These are phyloP conservation scores for Allium fistulosum DNA, from an alignment of 106 monocot genomes.

Conservation along the genomic window DNA sequence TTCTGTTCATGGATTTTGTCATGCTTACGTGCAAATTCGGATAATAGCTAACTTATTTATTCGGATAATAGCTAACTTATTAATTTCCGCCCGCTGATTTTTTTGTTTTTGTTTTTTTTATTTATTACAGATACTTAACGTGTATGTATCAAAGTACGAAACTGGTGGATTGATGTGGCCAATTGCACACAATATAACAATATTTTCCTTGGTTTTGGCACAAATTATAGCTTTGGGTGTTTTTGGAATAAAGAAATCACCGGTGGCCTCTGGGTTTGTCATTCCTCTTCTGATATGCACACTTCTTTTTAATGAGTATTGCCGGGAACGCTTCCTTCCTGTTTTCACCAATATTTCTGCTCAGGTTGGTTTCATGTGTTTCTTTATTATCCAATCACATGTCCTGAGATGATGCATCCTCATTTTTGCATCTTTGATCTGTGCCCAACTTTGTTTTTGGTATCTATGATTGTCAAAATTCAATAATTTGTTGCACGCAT, in stretches of 20 bases:
- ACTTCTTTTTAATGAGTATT: conserved; percentile 89
- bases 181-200: conserved; percentile 77
- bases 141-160: conserved; percentile 76
- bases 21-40: too few species aligned
- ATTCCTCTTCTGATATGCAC: conserved; percentile 79
- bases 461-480: too few species aligned
- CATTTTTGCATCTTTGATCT: neutral
- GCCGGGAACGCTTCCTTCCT: conserved; percentile 67
- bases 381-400: neutral
- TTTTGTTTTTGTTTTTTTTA: neutral
- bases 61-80: too few species aligned
- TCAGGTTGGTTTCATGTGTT: conserved; percentile 33
- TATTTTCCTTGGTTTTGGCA: conserved; percentile 80
- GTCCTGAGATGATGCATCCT: neutral
- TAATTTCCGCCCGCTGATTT: too few species aligned
- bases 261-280: conserved; percentile 55
- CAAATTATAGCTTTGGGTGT: conserved; percentile 90
- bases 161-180: conserved; percentile 90
- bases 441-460: too few species aligned
- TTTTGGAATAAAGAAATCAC: conserved; percentile 73
- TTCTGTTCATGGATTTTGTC: too few species aligned
- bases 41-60: too few species aligned
- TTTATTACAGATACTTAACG: conserved; percentile 69
- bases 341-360: conserved; percentile 64
- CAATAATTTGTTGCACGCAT: too few species aligned